Evolutionary conservation across 225 moss, liverwort and hornwort species (phyloP), one percentile per base, ranked within the genome.

Genomic region (Takakia lepidozioides): DNA sequence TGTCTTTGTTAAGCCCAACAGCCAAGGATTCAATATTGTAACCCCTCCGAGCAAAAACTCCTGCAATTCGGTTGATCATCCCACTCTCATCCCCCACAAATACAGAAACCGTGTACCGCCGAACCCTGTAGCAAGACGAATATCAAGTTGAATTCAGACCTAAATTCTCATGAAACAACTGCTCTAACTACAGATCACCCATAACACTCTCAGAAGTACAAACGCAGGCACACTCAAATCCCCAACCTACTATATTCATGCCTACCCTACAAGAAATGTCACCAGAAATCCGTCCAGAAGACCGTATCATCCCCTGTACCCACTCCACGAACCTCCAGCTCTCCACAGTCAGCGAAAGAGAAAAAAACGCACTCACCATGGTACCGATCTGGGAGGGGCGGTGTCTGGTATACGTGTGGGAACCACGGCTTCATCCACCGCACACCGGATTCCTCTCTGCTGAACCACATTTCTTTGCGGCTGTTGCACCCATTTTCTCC

Each of bases 11-110:
- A 48, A 98, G 60, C 11, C 90, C 90, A 28, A 98, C 95, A 38
- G 87, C 95, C 57, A 98, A 51, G 2, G 91, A 98, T 59, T 98
- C 95, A 38, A 98, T 98, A 61, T 98, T 91, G 64, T 91, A 98
- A 13, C 95, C 95, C 38, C 95, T 76, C 3, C 91, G 74, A 5
- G 95, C 87, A 68, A 98, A 70, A 20, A 98, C 95, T 11, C 95
- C 95, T 11, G 95, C 91, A 38, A 90, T 91, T 57, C 90, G 74
- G 58, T 98, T 98, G 55, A 98, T 90, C 90, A 98, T 98, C 62
- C 95, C 91, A 57, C 91, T 98, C 65, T 87, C 95, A 39, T 98
- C 95, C 44, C 95, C 95, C 17, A 91, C 95, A 34, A 85, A 98
- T 27, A 98, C 90, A 18, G 95, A 98, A 49, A 98, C 84, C 0